Evolutionary conservation across 352 stramenopile genomes (phyloP).

Genomic region (Globisporangium ultimum): DNA sequence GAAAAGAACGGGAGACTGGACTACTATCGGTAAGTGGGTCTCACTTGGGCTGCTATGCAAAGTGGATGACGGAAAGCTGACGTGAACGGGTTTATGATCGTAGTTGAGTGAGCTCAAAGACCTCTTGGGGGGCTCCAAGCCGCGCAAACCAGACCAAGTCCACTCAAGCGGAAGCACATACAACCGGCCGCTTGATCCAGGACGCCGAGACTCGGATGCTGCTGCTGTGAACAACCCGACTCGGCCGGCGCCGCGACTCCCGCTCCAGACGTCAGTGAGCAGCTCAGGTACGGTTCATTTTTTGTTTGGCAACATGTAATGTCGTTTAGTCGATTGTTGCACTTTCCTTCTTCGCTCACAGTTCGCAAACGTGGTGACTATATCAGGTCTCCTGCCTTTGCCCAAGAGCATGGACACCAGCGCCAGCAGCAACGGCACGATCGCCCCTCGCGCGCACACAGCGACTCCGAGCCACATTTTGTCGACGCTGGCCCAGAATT

Average conservation of each 20-base stretch:
- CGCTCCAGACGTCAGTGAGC: neutral
- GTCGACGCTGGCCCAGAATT: conserved; percentile 9
- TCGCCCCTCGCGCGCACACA: neutral
- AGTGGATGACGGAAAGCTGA: no score
- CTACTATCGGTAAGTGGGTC: conserved; percentile 32
- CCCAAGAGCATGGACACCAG: no score
- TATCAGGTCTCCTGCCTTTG: neutral
- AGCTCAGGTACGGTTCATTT: conserved; percentile 1
- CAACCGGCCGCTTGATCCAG: neutral
- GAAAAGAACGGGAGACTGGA: conserved; percentile 26
- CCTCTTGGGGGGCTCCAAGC: conserved; percentile 31
- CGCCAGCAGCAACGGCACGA: neutral
- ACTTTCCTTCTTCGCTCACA: neutral
- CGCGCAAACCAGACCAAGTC: conserved; percentile 6
- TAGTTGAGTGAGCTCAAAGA: conserved; percentile 50
- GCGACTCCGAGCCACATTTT: conserved; percentile 2
- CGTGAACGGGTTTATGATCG: neutral
- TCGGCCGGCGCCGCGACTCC: neutral
- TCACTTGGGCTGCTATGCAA: neutral
- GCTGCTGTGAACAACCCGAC: no score
- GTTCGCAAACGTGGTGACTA: no score
- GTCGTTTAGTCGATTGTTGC: no score
- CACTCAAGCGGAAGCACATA: neutral
- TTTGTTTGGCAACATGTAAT: no score
- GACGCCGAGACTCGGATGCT: no score